These are phyloP conservation scores for Macrophomina phaseolina DNA, from an alignment of 2,329 filamentous ascomycete genomes.

Conservation along the genomic window DNA sequence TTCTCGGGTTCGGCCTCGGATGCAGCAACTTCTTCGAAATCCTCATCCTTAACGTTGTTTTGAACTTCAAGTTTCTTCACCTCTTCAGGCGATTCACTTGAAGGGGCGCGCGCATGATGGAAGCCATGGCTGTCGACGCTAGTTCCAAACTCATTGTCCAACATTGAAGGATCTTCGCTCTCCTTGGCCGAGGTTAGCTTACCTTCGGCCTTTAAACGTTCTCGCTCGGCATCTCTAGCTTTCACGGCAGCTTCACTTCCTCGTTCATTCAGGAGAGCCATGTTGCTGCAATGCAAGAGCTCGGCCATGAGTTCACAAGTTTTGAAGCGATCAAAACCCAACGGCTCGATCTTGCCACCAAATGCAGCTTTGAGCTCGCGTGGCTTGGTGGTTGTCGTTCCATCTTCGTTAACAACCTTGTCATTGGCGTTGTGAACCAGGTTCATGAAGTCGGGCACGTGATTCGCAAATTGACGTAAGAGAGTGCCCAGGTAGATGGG, in stretches of 20 bases:
- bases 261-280: slow-evolving; percentile 90
- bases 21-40: slow-evolving; percentile 84
- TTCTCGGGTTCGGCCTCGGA: slow-evolving; percentile 73
- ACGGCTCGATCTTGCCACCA: slow-evolving; percentile 86
- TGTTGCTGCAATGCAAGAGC: slow-evolving; percentile 95
- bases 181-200: slow-evolving; percentile 65
- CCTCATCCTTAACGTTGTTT: slow-evolving; percentile 85
- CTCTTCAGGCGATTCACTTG: slow-evolving; percentile 64
- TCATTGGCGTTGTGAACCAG: slow-evolving; percentile 78
- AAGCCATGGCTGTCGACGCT: slow-evolving; percentile 60
- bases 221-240: slow-evolving; percentile 79
- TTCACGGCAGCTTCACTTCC: slow-evolving; percentile 88
- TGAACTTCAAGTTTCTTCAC: slow-evolving; percentile 76
- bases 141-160: slow-evolving; percentile 58
- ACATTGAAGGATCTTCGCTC: slow-evolving; percentile 58
- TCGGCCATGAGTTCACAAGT: slow-evolving; percentile 99
- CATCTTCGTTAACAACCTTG: slow-evolving; percentile 61
- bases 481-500: slow-evolving; percentile 95
- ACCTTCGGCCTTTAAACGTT: slow-evolving; percentile 77
- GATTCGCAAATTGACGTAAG: slow-evolving; percentile 84
- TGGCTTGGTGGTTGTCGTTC: slow-evolving; percentile 68
- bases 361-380: slow-evolving; percentile 84
- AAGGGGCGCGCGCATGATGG: slow-evolving; percentile 55
- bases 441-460: slow-evolving; percentile 92
- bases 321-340: slow-evolving; percentile 98